Percentiles rank a stretch among this genome's conserved stretches.
phyloP scores from a whole-genome alignment of 345 rosid species.

The Eucalyptus cladocalyx region DNA sequence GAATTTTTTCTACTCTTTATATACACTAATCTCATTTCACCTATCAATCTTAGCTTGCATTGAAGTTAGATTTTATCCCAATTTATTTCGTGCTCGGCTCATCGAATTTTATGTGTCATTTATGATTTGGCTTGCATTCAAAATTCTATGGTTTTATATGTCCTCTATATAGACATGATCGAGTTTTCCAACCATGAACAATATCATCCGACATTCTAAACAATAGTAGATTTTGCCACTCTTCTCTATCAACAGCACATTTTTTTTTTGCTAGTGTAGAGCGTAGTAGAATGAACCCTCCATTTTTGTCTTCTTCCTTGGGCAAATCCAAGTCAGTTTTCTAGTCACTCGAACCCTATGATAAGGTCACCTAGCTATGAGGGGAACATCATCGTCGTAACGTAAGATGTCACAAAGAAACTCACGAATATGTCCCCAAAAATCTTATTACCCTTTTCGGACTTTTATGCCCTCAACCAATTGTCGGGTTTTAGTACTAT shows the following conservation, averaged over 20 bases:
- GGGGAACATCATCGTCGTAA: neutral
- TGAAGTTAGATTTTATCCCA: neutral
- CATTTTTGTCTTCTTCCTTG: neutral
- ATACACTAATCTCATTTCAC: neutral
- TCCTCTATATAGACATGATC: neutral
- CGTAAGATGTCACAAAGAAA: too few species aligned
- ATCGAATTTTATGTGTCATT: accelerated
- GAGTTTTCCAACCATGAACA: neutral
- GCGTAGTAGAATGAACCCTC: neutral
- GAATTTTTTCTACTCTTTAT: neutral
- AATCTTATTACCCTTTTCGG: neutral
- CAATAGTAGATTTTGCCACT: neutral
- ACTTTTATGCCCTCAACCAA: neutral
- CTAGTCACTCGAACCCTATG: neutral
- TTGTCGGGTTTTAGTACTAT: neutral
- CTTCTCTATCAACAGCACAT: neutral
- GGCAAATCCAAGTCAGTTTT: neutral
- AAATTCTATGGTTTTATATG: neutral
- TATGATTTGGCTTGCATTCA: neutral
- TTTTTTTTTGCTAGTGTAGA: neutral
- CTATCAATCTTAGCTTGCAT: neutral
- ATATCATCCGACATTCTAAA: neutral
- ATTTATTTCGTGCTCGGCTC: too few species aligned
- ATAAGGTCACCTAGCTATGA: neutral
- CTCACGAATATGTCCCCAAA: neutral